These are phyloP conservation scores for Boletus edulis DNA, from an alignment of 768 basidiomycete genomes.

Conservation along the genomic window DNA sequence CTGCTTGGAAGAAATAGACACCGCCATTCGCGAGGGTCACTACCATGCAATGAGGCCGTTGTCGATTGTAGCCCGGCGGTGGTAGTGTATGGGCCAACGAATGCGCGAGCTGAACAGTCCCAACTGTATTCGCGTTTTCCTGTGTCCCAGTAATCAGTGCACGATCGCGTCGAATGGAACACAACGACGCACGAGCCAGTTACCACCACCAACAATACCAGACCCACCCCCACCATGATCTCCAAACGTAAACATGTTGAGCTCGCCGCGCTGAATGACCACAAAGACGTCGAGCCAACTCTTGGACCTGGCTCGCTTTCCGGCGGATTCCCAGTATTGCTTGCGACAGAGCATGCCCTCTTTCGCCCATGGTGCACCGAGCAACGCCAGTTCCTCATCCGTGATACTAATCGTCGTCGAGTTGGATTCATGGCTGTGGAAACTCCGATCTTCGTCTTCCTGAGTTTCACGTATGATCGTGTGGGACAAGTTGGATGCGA, in stretches of 20 bases:
- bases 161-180: neutral
- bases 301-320: constrained; percentile 85
- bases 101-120: constrained; percentile 82
- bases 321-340: constrained; percentile 86
- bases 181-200: constrained; percentile 83
- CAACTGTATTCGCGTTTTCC: constrained; percentile 85
- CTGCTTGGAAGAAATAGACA: constrained; percentile 98
- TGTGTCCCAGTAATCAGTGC: constrained; percentile 30
- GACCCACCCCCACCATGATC: constrained; percentile 59
- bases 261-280: constrained; percentile 91
- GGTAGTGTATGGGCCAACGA: constrained; percentile 85
- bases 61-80: constrained; percentile 86
- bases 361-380: constrained; percentile 98
- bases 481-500: constrained; percentile 93
- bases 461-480: constrained; percentile 95
- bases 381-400: constrained; percentile 92
- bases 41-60: constrained; percentile 94
- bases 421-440: constrained; percentile 58
- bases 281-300: constrained; percentile 94
- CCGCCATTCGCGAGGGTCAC: constrained; percentile 84
- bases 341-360: constrained; percentile 96
- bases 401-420: constrained; percentile 83
- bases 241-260: constrained; percentile 96
- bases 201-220: constrained; percentile 87
- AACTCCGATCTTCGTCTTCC: constrained; percentile 78